A percentile compares a stretch with the other conserved stretches of the same genome.
phyloP scores from a whole-genome alignment of 179 eudicot genomes.

The Heliamphora pulchella region DNA sequence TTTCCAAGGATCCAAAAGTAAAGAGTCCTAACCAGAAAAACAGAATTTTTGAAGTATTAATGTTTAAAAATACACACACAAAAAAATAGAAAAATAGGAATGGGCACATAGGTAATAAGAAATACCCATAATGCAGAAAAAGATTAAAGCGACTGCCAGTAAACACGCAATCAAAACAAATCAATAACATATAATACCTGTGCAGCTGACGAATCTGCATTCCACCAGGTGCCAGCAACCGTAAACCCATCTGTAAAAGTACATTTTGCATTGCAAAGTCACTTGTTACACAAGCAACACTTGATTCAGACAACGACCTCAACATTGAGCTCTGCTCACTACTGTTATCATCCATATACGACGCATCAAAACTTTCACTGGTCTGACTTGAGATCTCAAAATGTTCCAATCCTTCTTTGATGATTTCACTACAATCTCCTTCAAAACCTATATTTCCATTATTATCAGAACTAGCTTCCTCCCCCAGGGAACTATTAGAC shows the following conservation, averaged over 20 bases:
- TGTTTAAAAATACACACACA: background rate
- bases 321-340: conserved; percentile 94
- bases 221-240: conserved; percentile 92
- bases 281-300: conserved; percentile 83
- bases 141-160: background rate
- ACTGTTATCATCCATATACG: conserved; percentile 53
- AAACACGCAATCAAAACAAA: background rate
- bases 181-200: conserved; percentile 37
- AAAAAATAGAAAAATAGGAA: background rate
- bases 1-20: background rate
- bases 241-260: conserved; percentile 86
- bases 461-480: background rate
- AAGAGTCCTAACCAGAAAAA: background rate
- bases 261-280: conserved; percentile 98
- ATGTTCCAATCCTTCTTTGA: conserved; percentile 28
- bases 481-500: background rate
- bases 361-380: conserved; percentile 47
- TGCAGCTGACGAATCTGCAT: conserved; percentile 96
- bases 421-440: conserved; percentile 4
- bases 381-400: conserved; percentile 38
- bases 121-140: too few species aligned
- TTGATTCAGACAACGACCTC: conserved; percentile 80
- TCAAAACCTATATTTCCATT: conserved; percentile 24
- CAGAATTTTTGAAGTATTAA: background rate
- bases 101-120: background rate